These are phyloP conservation scores for Metschnikowia sp. DNA, from an alignment of 805 yeast species.

Conservation along the genomic window DNA sequence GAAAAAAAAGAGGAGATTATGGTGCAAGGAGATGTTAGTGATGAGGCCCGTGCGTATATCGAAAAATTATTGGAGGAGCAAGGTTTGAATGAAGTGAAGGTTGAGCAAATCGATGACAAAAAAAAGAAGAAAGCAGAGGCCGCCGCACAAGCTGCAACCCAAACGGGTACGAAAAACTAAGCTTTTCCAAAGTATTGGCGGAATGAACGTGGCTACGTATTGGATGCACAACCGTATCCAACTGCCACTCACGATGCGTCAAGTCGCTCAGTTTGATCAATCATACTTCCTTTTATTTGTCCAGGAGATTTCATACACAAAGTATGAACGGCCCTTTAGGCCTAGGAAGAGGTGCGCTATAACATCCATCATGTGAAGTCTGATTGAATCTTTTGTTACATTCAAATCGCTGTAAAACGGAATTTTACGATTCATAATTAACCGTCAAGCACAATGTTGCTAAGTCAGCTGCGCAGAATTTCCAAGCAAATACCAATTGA, in stretches of 20 bases:
- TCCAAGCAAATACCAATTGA: constrained; percentile 20
- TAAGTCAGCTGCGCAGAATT: constrained; percentile 21
- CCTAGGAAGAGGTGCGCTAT: no score
- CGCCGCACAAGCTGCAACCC: constrained; percentile 14
- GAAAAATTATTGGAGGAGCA: constrained; percentile 69
- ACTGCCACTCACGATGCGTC: no score
- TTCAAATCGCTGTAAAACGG: no score
- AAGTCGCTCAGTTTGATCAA: not conserved
- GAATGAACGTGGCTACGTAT: no score
- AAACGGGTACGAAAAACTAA: constrained; percentile 2
- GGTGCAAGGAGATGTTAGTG: constrained; percentile 93
- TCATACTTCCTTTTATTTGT: constrained; percentile 18
- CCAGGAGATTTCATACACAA: constrained; percentile 19
- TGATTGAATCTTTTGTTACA: no score
- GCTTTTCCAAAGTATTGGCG: not conserved
- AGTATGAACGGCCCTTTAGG: no score
- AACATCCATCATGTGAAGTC: no score
- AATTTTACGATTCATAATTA: constrained; percentile 16
- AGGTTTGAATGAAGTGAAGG: constrained; percentile 79
- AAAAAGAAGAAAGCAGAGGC: constrained; percentile 52
- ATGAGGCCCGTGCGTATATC: constrained; percentile 79
- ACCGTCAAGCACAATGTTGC: constrained; percentile 22
- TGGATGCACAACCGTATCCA: no score
- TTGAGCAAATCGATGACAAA: constrained; percentile 83
- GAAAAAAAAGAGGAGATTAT: constrained; percentile 91